Evolutionary conservation across 169 alveolate genomes (phyloP).

Genomic region (Cryptosporidium andersoni): DNA sequence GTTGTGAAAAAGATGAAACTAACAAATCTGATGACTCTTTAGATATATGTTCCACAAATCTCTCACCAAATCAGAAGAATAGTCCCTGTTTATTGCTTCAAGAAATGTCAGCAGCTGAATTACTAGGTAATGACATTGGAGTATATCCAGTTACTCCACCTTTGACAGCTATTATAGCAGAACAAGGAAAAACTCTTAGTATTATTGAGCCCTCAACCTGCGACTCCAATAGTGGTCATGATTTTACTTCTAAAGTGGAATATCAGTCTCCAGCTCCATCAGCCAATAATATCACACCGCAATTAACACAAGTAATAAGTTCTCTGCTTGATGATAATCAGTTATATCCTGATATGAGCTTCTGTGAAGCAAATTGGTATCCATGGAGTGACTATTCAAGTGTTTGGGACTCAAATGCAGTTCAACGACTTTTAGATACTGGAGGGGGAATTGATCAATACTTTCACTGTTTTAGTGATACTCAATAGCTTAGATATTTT

Average conservation of each 20-base stretch:
- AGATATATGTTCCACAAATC: not conserved
- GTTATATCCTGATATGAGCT: slow-evolving; percentile 43
- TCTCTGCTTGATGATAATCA: slow-evolving; percentile 20
- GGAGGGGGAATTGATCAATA: slow-evolving; percentile 61
- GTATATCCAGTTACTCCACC: slow-evolving; percentile 62
- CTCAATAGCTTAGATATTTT: no score
- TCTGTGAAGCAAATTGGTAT: slow-evolving; percentile 65
- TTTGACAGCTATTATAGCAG: not conserved
- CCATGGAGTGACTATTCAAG: slow-evolving; percentile 30
- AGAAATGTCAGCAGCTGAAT: slow-evolving; percentile 29
- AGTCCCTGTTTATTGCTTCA: slow-evolving; percentile 41
- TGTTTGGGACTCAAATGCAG: slow-evolving; percentile 32
- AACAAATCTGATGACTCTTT: no score
- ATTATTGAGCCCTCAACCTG: slow-evolving; percentile 61
- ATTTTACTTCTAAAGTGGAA: slow-evolving; percentile 27
- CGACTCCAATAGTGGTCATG: slow-evolving; percentile 31
- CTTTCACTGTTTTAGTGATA: slow-evolving; percentile 37
- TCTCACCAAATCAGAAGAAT: slow-evolving; percentile 21
- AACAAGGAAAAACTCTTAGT: slow-evolving; percentile 4
- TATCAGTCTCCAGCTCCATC: slow-evolving; percentile 43
- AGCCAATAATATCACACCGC: slow-evolving; percentile 7
- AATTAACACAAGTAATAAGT: slow-evolving; percentile 14
- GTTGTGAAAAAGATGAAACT: no score
- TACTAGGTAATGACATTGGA: slow-evolving; percentile 54
- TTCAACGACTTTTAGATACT: slow-evolving; percentile 31